A percentile compares a stretch with the other conserved stretches of the same genome.
phyloP scores from a whole-genome alignment of 169 alveolate species.

The Neospora caninum region DNA sequence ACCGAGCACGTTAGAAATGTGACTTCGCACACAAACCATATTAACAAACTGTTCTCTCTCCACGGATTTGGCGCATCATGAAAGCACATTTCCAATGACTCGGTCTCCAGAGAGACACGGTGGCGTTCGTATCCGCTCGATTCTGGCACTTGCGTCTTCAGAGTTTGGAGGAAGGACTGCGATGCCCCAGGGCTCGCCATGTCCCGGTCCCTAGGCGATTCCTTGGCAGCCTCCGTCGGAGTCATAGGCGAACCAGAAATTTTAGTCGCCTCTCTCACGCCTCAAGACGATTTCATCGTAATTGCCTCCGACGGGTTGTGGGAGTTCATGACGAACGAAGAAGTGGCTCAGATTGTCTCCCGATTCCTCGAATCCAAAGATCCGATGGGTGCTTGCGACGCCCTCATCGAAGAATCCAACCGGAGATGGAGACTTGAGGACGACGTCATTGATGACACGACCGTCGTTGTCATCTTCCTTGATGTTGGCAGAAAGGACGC shows the following conservation, averaged over 20 bases:
- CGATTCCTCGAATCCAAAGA: conserved; percentile 69
- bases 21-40: no score
- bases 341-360: conserved; percentile 78
- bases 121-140: no score
- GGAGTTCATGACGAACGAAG: conserved; percentile 80
- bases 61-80: no score
- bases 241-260: conserved; percentile 88
- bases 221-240: conserved; percentile 87
- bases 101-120: no score
- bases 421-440: conserved; percentile 72
- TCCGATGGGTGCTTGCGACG: conserved; percentile 77
- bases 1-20: no score
- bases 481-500: neutral
- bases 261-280: conserved; percentile 69
- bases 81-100: no score
- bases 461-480: conserved; percentile 73
- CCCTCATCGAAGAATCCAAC: conserved; percentile 76
- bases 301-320: conserved; percentile 86
- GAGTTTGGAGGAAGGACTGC: conserved; percentile 47
- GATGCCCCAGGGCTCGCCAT: conserved; percentile 91
- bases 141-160: neutral
- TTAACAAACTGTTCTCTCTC: no score
- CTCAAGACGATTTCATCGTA: conserved; percentile 71
- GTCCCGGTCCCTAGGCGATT: conserved; percentile 92
- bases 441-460: conserved; percentile 78